These are phyloP conservation scores for Sanghuangporus weigelae DNA, from an alignment of 1,284 basidiomycete species.

Conservation along the genomic window DNA sequence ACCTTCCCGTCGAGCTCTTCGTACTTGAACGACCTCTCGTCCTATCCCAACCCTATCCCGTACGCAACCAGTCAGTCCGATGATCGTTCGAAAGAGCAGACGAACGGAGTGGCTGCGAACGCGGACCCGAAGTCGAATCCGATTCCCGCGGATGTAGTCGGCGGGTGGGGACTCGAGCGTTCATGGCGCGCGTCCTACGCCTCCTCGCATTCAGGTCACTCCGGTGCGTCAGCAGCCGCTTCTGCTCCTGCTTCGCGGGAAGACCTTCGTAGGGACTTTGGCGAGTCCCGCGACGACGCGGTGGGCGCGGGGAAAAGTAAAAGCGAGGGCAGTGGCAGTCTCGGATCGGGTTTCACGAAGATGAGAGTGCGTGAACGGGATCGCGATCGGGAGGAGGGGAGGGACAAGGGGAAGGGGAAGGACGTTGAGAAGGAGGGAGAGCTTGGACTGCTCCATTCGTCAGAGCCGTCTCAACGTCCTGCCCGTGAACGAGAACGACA, in stretches of 20 bases:
- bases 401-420: not conserved
- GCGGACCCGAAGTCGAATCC: not conserved
- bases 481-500: not conserved
- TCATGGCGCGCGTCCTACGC: conserved; percentile 11
- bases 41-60: not conserved
- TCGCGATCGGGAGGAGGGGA: not conserved
- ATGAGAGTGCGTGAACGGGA: not conserved
- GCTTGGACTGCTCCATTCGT: conserved; percentile 1
- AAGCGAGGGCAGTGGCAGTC: not conserved
- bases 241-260: not conserved
- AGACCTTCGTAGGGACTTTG: not conserved
- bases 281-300: not conserved
- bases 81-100: not conserved
- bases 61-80: not conserved
- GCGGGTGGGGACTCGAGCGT: conserved; percentile 16
- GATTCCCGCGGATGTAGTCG: conserved; percentile 1
- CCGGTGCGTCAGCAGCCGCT: not conserved
- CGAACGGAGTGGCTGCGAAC: not conserved
- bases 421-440: not conserved
- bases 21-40: not conserved
- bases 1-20: not conserved
- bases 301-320: not conserved
- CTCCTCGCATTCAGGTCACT: not conserved
- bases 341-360: conserved; percentile 8
- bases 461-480: not conserved